These are phyloP conservation scores for Candida tibetensis DNA, from an alignment of 805 yeast species.

Conservation along the genomic window DNA sequence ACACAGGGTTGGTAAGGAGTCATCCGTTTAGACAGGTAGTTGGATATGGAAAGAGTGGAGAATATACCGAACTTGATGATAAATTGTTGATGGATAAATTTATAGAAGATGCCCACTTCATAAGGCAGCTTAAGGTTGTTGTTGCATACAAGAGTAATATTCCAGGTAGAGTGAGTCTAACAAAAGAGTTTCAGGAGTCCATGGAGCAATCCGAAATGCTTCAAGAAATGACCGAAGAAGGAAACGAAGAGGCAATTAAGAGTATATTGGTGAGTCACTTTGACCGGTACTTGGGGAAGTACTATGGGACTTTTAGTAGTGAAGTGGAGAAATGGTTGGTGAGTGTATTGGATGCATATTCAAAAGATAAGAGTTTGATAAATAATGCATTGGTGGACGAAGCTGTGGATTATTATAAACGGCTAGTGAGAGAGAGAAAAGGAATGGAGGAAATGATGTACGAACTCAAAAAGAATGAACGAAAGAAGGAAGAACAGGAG, in stretches of 20 bases:
- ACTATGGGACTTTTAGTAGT: constrained; percentile 7
- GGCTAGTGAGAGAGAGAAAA: neutral
- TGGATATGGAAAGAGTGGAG: neutral
- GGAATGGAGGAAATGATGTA: too few species aligned
- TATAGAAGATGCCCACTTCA: constrained; percentile 7
- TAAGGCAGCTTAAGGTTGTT: constrained; percentile 10
- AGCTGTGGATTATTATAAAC: constrained; percentile 9
- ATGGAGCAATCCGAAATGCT: constrained; percentile 4
- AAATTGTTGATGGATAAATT: constrained; percentile 6
- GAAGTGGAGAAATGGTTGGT: constrained; percentile 15
- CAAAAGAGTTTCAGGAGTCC: constrained; percentile 7
- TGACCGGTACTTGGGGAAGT: constrained; percentile 15
- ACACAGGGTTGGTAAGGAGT: neutral
- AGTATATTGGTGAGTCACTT: constrained; percentile 9
- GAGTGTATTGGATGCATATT: constrained; percentile 8
- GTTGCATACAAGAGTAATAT: constrained; percentile 11
- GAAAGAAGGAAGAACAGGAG: too few species aligned
- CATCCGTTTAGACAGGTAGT: neutral
- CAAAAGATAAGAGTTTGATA: constrained; percentile 7
- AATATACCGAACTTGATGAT: constrained; percentile 8
- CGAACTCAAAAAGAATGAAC: too few species aligned
- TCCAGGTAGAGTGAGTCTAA: constrained; percentile 8
- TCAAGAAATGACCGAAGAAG: constrained; percentile 2
- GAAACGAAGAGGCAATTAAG: constrained; percentile 7
- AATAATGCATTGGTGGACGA: constrained; percentile 5